Conservation (phyloP, 129 eudicot species). For the Smallanthus sonchifolius region DNA sequence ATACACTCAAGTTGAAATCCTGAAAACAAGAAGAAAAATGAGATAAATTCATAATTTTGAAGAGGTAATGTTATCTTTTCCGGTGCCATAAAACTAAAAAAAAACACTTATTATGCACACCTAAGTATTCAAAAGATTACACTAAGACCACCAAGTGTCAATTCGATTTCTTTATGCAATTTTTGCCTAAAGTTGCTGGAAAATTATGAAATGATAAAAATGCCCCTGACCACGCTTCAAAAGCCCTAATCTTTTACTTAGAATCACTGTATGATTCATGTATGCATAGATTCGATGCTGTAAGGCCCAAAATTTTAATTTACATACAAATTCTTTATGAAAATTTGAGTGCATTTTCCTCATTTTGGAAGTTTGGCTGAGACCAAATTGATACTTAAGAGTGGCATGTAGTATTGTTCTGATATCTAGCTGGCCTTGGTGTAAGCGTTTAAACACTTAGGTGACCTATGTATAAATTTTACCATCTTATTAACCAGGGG, state of each 20-base stretch:
- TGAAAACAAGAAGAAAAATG: slow-evolving; percentile 15
- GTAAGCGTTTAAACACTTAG: neutral
- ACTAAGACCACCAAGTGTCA: neutral
- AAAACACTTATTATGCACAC: neutral
- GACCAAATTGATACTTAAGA: neutral
- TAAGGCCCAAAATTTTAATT: neutral
- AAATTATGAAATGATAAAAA: neutral
- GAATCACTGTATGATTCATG: neutral
- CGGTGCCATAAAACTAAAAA: neutral
- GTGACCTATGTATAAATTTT: neutral
- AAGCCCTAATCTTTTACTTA: neutral
- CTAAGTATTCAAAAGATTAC: neutral
- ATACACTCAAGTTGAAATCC: slow-evolving; percentile 85
- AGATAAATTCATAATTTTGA: neutral
- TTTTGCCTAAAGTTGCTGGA: neutral
- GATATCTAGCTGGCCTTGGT: neutral
- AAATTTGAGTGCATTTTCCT: neutral
- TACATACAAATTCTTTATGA: neutral
- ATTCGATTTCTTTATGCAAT: neutral
- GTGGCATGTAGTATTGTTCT: neutral
- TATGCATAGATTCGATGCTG: neutral
- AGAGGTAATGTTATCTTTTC: neutral
- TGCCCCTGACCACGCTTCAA: neutral
- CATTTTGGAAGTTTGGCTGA: neutral
- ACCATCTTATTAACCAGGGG: neutral